phyloP scores from a whole-genome alignment of 75 land plant genomes.

The Chamaecyparis obtusa region DNA sequence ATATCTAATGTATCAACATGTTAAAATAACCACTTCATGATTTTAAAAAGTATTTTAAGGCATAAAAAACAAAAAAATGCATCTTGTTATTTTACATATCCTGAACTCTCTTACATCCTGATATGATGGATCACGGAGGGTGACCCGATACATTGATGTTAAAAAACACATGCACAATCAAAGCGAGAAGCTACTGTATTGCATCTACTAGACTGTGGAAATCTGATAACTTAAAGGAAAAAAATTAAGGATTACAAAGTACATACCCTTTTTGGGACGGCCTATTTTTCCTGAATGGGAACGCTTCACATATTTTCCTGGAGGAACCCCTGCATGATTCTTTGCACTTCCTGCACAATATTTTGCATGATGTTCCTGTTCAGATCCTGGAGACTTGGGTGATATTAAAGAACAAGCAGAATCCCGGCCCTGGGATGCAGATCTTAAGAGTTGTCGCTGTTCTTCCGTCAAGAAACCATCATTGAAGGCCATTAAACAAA shows the following conservation, averaged over 20 bases:
- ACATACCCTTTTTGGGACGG: constrained; percentile 62
- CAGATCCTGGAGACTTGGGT: constrained; percentile 23
- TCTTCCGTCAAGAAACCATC: constrained; percentile 52
- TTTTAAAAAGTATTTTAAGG: background rate
- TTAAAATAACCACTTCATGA: background rate
- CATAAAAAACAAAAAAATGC: background rate
- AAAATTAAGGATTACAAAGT: background rate
- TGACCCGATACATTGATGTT: too few species aligned
- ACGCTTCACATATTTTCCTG: constrained; percentile 39
- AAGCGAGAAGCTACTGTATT: too few species aligned
- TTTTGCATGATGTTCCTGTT: constrained; percentile 25
- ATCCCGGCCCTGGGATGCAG: constrained; percentile 35
- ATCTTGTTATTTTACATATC: too few species aligned
- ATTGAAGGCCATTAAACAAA: constrained; percentile 23
- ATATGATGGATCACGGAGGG: too few species aligned
- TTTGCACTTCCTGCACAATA: constrained; percentile 14
- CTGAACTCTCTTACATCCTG: too few species aligned
- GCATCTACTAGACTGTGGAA: too few species aligned
- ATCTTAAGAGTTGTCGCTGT: constrained; percentile 42
- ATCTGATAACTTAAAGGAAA: background rate
- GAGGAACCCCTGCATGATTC: constrained; percentile 27
- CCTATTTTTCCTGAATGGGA: constrained; percentile 56
- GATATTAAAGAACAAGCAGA: constrained; percentile 14
- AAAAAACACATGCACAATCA: too few species aligned
- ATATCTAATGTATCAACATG: background rate